These are phyloP conservation scores for Spathaspora arborariae DNA, from an alignment of 805 yeast species.

Conservation along the genomic window DNA sequence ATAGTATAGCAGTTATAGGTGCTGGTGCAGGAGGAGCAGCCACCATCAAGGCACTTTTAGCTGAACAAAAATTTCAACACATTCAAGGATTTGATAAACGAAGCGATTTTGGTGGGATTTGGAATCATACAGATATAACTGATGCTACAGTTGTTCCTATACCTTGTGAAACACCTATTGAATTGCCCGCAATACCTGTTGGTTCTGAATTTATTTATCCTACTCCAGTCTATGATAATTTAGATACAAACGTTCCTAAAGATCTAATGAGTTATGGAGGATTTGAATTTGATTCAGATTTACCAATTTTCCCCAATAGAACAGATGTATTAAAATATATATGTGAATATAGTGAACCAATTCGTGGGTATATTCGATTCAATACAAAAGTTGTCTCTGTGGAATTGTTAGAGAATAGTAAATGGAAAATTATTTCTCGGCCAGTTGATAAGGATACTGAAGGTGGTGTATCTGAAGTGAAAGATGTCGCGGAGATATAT, in stretches of 20 bases:
- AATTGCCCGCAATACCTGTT: not conserved
- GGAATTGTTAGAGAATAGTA: conserved; percentile 6
- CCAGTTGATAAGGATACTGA: not conserved
- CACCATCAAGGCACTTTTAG: conserved; percentile 53
- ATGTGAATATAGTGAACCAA: conserved; percentile 43
- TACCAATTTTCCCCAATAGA: conserved; percentile 58
- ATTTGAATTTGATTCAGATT: conserved; percentile 8
- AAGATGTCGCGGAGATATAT: conserved; percentile 13
- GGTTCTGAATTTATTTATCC: conserved; percentile 18
- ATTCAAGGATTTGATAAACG: conserved; percentile 58
- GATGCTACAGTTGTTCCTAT: conserved; percentile 14
- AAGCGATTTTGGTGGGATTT: conserved; percentile 63
- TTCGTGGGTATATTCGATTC: conserved; percentile 12
- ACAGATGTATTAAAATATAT: conserved; percentile 60
- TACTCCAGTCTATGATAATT: conserved; percentile 51
- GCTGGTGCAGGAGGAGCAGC: conserved; percentile 72
- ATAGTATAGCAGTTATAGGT: conserved; percentile 49
- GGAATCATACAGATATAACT: conserved; percentile 51
- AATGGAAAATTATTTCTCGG: conserved; percentile 13
- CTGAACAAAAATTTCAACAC: conserved; percentile 29
- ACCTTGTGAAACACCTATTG: conserved; percentile 21
- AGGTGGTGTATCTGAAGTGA: conserved; percentile 1
- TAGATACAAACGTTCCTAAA: conserved; percentile 66
- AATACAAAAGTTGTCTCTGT: conserved; percentile 14
- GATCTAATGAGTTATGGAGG: conserved; percentile 55